Evolutionary conservation across 441 rosid species (phyloP).

Genomic region (Euphorbia neoarborescens): DNA sequence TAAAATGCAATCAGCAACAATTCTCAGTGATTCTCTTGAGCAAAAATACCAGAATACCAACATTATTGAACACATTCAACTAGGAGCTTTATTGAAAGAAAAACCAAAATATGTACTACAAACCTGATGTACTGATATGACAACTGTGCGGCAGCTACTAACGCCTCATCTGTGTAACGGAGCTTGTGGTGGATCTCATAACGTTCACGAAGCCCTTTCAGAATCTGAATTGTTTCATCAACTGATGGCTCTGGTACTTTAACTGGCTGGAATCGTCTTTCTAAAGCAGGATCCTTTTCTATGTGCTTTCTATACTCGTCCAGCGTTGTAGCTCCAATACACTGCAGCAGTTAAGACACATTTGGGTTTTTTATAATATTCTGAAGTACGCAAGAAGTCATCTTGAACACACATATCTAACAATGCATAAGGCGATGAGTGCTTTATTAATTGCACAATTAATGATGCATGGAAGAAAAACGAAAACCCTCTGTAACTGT

Average conservation of each 20-base stretch:
- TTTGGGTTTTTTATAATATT: neutral
- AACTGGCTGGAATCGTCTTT: conserved; percentile 54
- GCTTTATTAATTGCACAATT: neutral
- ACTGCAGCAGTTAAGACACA: conserved; percentile 25
- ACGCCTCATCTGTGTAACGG: conserved; percentile 40
- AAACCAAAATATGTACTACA: conserved; percentile 13
- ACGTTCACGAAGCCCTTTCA: conserved; percentile 37
- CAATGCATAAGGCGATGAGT: neutral
- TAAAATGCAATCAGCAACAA: neutral
- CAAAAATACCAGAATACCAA: neutral
- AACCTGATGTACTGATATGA: conserved; percentile 58
- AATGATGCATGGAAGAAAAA: neutral
- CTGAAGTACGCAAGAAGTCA: neutral
- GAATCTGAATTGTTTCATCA: conserved; percentile 42
- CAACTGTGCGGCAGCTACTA: conserved; percentile 44
- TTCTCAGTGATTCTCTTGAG: neutral
- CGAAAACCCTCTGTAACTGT: neutral
- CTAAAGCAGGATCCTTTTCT: conserved; percentile 52
- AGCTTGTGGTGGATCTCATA: conserved; percentile 54
- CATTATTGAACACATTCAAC: neutral
- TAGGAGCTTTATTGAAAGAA: neutral
- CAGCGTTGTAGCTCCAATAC: conserved; percentile 57
- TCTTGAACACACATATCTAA: neutral
- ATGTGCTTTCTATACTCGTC: conserved; percentile 54
- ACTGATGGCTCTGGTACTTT: conserved; percentile 52